Evolutionary conservation across 305 asterid genomes (phyloP), one percentile per base, ranked within the genome.

Genomic region (Rubia tinctorum): DNA sequence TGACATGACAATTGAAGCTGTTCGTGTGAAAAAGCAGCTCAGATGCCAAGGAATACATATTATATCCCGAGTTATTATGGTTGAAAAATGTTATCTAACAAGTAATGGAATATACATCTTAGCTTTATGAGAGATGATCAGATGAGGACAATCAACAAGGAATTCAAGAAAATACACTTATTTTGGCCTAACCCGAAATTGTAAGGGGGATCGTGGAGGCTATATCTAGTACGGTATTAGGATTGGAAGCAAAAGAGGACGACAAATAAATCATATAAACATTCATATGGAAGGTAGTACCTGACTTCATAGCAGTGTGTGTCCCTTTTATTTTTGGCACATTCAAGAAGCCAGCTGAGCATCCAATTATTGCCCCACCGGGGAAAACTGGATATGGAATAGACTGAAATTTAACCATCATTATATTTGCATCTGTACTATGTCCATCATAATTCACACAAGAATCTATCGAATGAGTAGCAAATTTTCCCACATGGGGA

Each of bases 351-450:
- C 99, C 99, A 70, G 98, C 98, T 76, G 99, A 95, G 87, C 99
- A 95, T 72, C 99, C 99, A 53, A 95, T 86, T 85, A 95, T 86
- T 79, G 98, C 99, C 72, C 99, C 99, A 78, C 99, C 99, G 25
- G 99, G 99, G 77, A 95, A 95, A 82, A 95, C 91, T 81, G 98
- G 99, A 88, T 95, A 95, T 70, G 99, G 98, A 82, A 95, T 86
- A 80, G 98, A 92, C 98, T 95, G 99, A 86, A 95, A 89, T 86
- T 85, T 82, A 87, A 86, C 87, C 80, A 77, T 72, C 83, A 88
- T 86, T 81, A 88, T 76, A 77, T 72, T 83, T 81, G 76, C 70
- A 79, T 79, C 82, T 51, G 69, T 42, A 74, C 71, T 53, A 22
- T 49, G 27, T 11, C 53, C n/a, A 73, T 45, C 65, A 45, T 15